phyloP scores from a whole-genome alignment of 768 basidiomycete species.

The Amanita rubescens region DNA sequence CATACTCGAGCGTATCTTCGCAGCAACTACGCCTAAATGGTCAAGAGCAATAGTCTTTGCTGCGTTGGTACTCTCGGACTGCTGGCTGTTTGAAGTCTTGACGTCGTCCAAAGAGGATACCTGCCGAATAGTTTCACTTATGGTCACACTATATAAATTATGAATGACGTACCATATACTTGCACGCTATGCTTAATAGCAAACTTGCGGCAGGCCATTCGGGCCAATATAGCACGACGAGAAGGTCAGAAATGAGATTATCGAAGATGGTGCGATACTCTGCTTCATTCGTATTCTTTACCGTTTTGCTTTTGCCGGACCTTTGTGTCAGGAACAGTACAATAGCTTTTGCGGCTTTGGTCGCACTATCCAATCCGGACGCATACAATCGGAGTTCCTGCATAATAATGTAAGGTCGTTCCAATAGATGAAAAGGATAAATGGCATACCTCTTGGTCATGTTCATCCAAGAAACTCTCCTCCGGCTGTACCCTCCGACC shows the following conservation, averaged over 20 bases:
- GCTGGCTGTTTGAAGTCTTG: conserved; percentile 43
- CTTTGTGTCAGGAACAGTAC: conserved; percentile 68
- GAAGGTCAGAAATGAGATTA: conserved; percentile 79
- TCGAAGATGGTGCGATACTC: conserved; percentile 94
- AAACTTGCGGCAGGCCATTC: conserved; percentile 95
- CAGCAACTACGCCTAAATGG: conserved; percentile 89
- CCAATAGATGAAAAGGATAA: background rate
- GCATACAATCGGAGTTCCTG: conserved; percentile 70
- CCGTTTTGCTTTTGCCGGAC: conserved; percentile 81
- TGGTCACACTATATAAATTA: background rate
- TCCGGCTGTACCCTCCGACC: conserved; percentile 17
- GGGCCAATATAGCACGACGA: conserved; percentile 86
- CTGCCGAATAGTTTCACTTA: conserved; percentile 27
- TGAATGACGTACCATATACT: conserved; percentile 63
- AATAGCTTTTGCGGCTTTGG: conserved; percentile 80
- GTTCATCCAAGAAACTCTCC: conserved; percentile 57
- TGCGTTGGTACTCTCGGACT: conserved; percentile 65
- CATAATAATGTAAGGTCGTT: conserved; percentile 1
- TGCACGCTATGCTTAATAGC: conserved; percentile 71
- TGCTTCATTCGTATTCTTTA: conserved; percentile 88
- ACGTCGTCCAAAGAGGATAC: conserved; percentile 78
- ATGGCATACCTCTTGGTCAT: conserved; percentile 49
- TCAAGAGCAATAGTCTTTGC: conserved; percentile 88
- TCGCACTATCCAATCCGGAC: conserved; percentile 72
- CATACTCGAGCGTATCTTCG: conserved; percentile 59